phyloP scores from a whole-genome alignment of 148 eudicot species.

The Amaranthus cruentus region DNA sequence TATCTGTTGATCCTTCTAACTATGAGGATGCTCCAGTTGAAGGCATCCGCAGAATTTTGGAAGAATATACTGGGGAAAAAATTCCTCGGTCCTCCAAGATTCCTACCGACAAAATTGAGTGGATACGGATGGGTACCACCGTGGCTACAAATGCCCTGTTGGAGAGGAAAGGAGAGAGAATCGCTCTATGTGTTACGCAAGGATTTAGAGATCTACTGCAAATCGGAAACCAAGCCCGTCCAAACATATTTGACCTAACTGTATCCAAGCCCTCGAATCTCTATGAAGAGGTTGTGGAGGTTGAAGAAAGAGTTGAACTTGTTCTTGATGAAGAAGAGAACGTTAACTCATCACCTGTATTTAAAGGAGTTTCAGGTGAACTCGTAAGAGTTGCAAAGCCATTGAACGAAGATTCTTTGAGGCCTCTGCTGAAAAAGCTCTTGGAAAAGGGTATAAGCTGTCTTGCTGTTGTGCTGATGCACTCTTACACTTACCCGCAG shows the following conservation, averaged over 20 bases:
- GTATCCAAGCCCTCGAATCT: slow-evolving; percentile 87
- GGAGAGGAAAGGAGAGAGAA: slow-evolving; percentile 95
- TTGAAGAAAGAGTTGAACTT: slow-evolving; percentile 94
- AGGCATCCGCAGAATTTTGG: slow-evolving; percentile 92
- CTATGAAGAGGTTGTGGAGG: slow-evolving; percentile 83
- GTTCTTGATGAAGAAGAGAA: slow-evolving; percentile 42
- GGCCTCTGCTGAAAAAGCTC: slow-evolving; percentile 58
- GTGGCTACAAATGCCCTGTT: slow-evolving; percentile 93
- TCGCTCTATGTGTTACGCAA: slow-evolving; percentile 83
- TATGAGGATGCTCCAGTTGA: slow-evolving; percentile 97
- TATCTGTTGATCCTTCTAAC: slow-evolving; percentile 94
- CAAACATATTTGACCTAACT: slow-evolving; percentile 87
- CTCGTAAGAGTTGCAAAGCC: slow-evolving; percentile 65
- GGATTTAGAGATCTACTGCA: slow-evolving; percentile 87
- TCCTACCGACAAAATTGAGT: slow-evolving; percentile 88
- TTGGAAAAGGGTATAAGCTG: slow-evolving; percentile 76
- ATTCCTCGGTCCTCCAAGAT: slow-evolving; percentile 74
- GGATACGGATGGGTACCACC: slow-evolving; percentile 99
- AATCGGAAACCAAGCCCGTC: slow-evolving; percentile 97
- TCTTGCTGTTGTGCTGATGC: slow-evolving; percentile 88
- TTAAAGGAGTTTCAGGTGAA: slow-evolving; percentile 86
- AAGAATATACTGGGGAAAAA: slow-evolving; percentile 64
- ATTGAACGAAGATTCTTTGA: slow-evolving; percentile 58
- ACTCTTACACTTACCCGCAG: slow-evolving; percentile 83
- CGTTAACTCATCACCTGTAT: slow-evolving; percentile 23